phyloP scores from a whole-genome alignment of 1,284 basidiomycete species.

The Grifola frondosa region DNA sequence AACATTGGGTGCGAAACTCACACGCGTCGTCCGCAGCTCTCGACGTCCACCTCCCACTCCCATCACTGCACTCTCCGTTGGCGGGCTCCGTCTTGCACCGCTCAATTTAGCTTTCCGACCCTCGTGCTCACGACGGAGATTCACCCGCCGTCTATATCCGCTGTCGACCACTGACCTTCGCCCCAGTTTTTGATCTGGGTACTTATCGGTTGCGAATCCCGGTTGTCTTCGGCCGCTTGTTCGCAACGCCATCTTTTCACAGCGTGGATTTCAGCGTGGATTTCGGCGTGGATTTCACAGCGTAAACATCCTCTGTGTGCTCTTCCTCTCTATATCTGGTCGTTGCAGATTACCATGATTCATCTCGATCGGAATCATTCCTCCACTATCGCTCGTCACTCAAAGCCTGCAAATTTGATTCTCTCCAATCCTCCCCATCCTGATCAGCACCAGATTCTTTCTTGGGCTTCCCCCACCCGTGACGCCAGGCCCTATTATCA shows the following conservation, averaged over 20 bases:
- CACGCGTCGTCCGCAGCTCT: constrained; percentile 7
- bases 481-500: constrained; percentile 31
- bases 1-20: constrained; percentile 9
- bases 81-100: not conserved
- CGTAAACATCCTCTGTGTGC: constrained; percentile 15
- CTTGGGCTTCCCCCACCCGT: constrained; percentile 41
- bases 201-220: constrained; percentile 16
- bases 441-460: constrained; percentile 39
- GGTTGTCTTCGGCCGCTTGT: constrained; percentile 21
- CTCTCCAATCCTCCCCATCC: constrained; percentile 38
- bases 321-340: constrained; percentile 32
- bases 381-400: constrained; percentile 39
- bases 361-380: constrained; percentile 58
- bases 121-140: constrained; percentile 4
- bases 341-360: constrained; percentile 42
- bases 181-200: constrained; percentile 12
- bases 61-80: not conserved
- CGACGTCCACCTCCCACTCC: constrained; percentile 8
- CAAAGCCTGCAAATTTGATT: constrained; percentile 45
- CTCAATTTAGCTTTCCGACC: not conserved
- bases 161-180: constrained; percentile 3
- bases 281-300: no score
- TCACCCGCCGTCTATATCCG: constrained; percentile 5
- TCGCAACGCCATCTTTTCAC: constrained; percentile 25
- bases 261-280: no score